Evolutionary conservation across 2,329 filamentous ascomycete genomes (phyloP).

Genomic region (Alternaria angustiovoidea): DNA sequence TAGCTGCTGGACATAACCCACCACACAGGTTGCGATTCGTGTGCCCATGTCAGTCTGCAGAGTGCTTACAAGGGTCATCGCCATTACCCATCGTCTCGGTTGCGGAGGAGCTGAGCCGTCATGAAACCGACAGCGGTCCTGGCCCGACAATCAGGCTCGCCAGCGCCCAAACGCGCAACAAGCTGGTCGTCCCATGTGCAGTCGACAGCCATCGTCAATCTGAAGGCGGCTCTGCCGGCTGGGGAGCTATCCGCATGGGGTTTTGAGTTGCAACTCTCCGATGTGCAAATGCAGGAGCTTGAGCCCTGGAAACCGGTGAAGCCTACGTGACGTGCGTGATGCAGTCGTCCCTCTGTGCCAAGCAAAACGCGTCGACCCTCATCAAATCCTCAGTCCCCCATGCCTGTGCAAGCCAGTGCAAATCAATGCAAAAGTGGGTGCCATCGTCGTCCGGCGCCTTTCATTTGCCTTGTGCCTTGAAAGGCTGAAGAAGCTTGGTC

Average conservation of each 20-base stretch:
- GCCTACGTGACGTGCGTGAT: constrained; percentile 21
- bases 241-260: constrained; percentile 15
- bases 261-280: constrained; percentile 4
- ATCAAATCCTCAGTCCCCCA: constrained; percentile 15
- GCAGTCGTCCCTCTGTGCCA: constrained; percentile 18
- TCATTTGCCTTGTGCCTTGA: constrained; percentile 23
- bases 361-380: constrained; percentile 21
- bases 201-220: constrained; percentile 21
- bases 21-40: constrained; percentile 13
- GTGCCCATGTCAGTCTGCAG: constrained; percentile 12
- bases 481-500: constrained; percentile 39
- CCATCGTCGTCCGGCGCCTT: constrained; percentile 10
- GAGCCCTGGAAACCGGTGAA: constrained; percentile 25
- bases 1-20: constrained; percentile 9
- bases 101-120: constrained; percentile 20
- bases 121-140: constrained; percentile 26
- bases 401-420: constrained; percentile 5
- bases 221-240: constrained; percentile 34
- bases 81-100: constrained; percentile 24
- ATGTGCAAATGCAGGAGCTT: constrained; percentile 21
- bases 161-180: constrained; percentile 28
- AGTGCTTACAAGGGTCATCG: constrained; percentile 10
- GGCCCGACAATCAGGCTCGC: constrained; percentile 27
- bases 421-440: constrained; percentile 16
- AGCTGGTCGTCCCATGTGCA: constrained; percentile 21